Percentiles rank a stretch among this genome's conserved stretches.
phyloP scores from a whole-genome alignment of 2,329 filamentous ascomycete genomes.

The Pseudovirgaria hyperparasitica region DNA sequence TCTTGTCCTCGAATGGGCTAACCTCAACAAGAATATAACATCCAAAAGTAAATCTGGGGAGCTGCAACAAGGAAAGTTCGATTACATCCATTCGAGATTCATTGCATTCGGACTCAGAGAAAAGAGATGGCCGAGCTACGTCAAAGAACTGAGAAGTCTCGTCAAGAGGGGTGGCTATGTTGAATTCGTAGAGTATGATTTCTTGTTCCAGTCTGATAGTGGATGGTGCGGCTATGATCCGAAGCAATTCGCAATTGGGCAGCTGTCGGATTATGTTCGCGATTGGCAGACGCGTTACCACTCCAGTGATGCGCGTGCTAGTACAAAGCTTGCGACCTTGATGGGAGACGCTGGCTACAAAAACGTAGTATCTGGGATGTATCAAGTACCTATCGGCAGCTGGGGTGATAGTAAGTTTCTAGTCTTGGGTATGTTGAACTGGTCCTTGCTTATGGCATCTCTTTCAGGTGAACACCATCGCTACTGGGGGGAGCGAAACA shows the following conservation, averaged over 20 bases:
- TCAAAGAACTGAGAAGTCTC: constrained; percentile 61
- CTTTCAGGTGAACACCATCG: constrained; percentile 16
- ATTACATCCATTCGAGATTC: constrained; percentile 70
- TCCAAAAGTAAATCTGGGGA: constrained; percentile 29
- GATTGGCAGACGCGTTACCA: too few species aligned
- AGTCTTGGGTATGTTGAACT: background rate
- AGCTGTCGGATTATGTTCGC: too few species aligned
- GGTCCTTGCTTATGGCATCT: constrained; percentile 1
- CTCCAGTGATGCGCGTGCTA: constrained; percentile 22
- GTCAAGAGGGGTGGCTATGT: constrained; percentile 70
- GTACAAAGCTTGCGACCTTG: constrained; percentile 14
- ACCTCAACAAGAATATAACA: constrained; percentile 25
- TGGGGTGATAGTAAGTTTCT: background rate
- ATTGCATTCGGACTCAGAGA: constrained; percentile 59
- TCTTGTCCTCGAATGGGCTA: constrained; percentile 19
- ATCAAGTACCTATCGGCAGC: constrained; percentile 23
- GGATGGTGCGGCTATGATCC: too few species aligned
- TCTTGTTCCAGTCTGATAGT: constrained; percentile 75
- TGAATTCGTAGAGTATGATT: constrained; percentile 80
- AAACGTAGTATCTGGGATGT: constrained; percentile 16
- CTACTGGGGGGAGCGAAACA: constrained; percentile 16
- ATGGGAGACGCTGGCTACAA: constrained; percentile 18
- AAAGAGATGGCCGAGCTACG: constrained; percentile 60
- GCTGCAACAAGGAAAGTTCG: constrained; percentile 60
- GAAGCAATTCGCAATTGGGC: too few species aligned